Conservation (phyloP, 2,329 filamentous ascomycete genomes). For the Teratosphaeria pseudoeucalypti region DNA sequence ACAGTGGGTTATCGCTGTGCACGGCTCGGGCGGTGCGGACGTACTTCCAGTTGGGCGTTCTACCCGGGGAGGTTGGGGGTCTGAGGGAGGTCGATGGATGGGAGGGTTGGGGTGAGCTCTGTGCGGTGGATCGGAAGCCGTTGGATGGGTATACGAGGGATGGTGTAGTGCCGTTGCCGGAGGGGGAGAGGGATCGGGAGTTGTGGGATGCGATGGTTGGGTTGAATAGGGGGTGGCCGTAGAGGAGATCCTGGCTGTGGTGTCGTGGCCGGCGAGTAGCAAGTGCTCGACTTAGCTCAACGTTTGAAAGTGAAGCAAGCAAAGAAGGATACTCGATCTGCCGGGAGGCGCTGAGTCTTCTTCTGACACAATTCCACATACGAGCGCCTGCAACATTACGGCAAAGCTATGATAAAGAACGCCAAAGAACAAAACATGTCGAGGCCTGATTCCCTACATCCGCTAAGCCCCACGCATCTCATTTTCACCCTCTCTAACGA, state of each 20-base stretch:
- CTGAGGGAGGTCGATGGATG: slow-evolving; percentile 6
- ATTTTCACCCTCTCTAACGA: too few species aligned
- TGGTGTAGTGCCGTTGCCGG: slow-evolving; percentile 6
- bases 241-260: background rate
- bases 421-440: too few species aligned
- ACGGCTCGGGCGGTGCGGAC: slow-evolving; percentile 25
- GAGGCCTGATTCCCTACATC: too few species aligned
- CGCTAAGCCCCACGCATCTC: too few species aligned
- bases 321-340: too few species aligned
- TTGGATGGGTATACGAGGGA: slow-evolving; percentile 9
- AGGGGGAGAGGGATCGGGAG: slow-evolving; percentile 9
- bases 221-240: slow-evolving; percentile 9
- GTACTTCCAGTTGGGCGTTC: slow-evolving; percentile 33
- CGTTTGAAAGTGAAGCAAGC: too few species aligned
- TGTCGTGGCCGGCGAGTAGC: too few species aligned
- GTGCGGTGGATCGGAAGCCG: slow-evolving; percentile 23
- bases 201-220: slow-evolving; percentile 12
- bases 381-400: too few species aligned
- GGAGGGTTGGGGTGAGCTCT: slow-evolving; percentile 21
- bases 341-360: too few species aligned
- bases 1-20: slow-evolving; percentile 28
- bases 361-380: too few species aligned
- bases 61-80: slow-evolving; percentile 21
- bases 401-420: too few species aligned
- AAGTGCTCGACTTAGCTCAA: too few species aligned